Evolutionary conservation across 2,329 filamentous ascomycete genomes (phyloP), one percentile per base, ranked within the genome.

Genomic region (Microcyclospora tardicrescens): DNA sequence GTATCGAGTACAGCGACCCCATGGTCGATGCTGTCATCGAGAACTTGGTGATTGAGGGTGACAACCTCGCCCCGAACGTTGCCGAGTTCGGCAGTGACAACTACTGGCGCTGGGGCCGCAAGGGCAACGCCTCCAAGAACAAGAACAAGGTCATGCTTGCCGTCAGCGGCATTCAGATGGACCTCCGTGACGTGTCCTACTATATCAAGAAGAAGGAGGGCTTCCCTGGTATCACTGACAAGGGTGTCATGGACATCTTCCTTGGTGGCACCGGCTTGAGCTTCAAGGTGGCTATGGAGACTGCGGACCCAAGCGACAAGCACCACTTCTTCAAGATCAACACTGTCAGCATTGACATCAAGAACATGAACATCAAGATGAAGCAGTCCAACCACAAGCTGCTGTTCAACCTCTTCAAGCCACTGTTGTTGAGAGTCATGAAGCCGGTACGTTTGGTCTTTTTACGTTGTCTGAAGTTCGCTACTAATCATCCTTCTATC

Each of bases 371-470:
- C 47, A 79, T 98, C 66, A 94, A 93, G 68, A 62, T 98, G 48
- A 86, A 87, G 72, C 77, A 94, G 69, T 95, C 87, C 37, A 93
- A 81, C 61, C 87, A 96, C 73, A 98, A 95, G 74, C 56, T 91
- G 10, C 71, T 96, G 15, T 94, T 96, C 61, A 68, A 67, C 39
- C 58, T 95, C 29, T 81, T 89, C 70, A 95, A 95, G 72, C 84
- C 87, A 4, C 59, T 96, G 16, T 71, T 93, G 48, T 72, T 95
- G 58, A 85, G 80, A 64, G 76, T 86, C 19, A 74, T 98, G 52
- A 80, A 82, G 35, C 86, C 89, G 28, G 81, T 76, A 13, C 4
- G 19, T 24, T 8, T 24, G 19, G 19, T 24, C 4, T 4, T 5
- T 8, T 8, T 24, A 24, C 19, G 8, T 8, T 24, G 19, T 24